Conservation (phyloP, 208 protist genomes). For the Leishmania guyanensis region DNA sequence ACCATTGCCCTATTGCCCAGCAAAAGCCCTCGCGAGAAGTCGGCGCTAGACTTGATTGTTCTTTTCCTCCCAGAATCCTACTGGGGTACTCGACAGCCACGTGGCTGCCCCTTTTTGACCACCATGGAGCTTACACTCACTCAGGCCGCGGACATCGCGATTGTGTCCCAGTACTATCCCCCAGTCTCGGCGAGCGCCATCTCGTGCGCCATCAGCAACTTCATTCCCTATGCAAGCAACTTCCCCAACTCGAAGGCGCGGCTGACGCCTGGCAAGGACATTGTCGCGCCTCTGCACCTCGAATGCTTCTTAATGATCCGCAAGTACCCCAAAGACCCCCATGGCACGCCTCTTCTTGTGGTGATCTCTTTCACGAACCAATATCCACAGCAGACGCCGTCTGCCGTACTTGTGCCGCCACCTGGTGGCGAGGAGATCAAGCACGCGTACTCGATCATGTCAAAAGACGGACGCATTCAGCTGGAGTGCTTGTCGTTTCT, state of each 20-base stretch:
- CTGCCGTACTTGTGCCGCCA: conserved; percentile 33
- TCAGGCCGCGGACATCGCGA: conserved; percentile 31
- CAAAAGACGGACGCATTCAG: conserved; percentile 46
- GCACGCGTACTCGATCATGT: conserved; percentile 56
- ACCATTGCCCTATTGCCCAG: not conserved
- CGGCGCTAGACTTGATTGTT: not conserved
- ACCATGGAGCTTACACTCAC: conserved; percentile 30
- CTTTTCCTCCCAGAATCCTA: not conserved
- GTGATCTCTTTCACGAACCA: conserved; percentile 35
- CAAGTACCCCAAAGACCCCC: not conserved
- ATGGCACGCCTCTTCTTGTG: conserved; percentile 27
- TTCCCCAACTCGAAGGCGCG: conserved; percentile 42
- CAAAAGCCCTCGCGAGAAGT: not conserved
- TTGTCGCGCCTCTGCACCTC: conserved; percentile 29
- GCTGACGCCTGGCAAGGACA: conserved; percentile 23
- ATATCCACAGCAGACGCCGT: conserved; percentile 37
- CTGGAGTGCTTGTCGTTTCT: conserved; percentile 59
- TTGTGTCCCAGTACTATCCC: conserved; percentile 32
- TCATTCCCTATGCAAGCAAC: conserved; percentile 55
- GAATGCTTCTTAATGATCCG: conserved; percentile 34
- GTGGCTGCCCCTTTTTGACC: not conserved
- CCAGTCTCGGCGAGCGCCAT: conserved; percentile 38
- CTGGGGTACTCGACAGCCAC: not conserved
- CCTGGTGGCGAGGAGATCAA: conserved; percentile 35
- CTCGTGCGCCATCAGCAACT: conserved; percentile 44